A percentile compares a stretch with the other conserved stretches of the same genome.
These are phyloP conservation scores for Lactarius tabidus DNA, from an alignment of 768 basidiomycete genomes.

Conservation along the genomic window DNA sequence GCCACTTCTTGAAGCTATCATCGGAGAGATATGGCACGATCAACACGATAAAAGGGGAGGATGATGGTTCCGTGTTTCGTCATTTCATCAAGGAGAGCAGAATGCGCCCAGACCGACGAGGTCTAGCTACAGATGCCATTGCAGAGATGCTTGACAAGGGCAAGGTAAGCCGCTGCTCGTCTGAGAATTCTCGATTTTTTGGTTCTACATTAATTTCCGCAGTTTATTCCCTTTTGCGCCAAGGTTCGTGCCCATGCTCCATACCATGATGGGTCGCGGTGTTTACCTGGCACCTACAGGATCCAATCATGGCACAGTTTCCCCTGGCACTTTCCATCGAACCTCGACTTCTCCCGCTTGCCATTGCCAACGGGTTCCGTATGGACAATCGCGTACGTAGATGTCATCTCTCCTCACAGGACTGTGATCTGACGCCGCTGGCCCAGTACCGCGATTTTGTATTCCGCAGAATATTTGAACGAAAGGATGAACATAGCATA, in stretches of 20 bases:
- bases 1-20: conserved; percentile 58
- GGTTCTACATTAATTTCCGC: conserved; percentile 11
- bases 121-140: conserved; percentile 59
- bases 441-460: conserved; percentile 75
- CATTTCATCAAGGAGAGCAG: conserved; percentile 67
- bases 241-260: conserved; percentile 43
- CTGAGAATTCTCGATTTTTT: conserved; percentile 18
- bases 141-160: conserved; percentile 66
- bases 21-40: conserved; percentile 59
- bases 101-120: conserved; percentile 54
- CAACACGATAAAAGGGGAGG: conserved; percentile 66
- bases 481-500: conserved; percentile 49
- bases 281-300: conserved; percentile 38
- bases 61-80: conserved; percentile 65
- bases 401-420: background rate
- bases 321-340: conserved; percentile 75
- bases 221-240: conserved; percentile 77
- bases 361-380: conserved; percentile 66
- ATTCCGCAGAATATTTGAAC: conserved; percentile 85
- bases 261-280: background rate
- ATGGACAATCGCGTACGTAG: conserved; percentile 69
- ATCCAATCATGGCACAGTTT: conserved; percentile 73
- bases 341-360: conserved; percentile 67
- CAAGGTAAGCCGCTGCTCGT: conserved; percentile 42
- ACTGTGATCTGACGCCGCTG: background rate